Evolutionary conservation across 176 grass and related monocot species (phyloP), one percentile per base, ranked within the genome.

Genomic region (Avena eriantha): DNA sequence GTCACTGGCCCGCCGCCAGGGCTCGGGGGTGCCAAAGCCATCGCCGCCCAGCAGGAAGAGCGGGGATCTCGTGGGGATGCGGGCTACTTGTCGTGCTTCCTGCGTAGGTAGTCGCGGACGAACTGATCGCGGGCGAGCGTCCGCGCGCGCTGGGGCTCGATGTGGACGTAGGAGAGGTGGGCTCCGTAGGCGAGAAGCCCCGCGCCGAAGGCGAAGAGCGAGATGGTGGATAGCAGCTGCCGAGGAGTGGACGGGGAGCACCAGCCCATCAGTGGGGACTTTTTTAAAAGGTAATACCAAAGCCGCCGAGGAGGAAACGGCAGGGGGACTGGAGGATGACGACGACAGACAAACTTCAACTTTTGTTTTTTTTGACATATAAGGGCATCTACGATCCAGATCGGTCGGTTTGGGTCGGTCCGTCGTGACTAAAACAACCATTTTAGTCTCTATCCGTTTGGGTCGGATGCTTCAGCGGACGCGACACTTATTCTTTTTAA

Each of bases 101-200:
- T 91, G 57, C 82, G 88, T 50, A 87, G 75, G 55, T 93, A 86
- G 34, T 98, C 91, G 55, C 91, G 87, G 72, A 93, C 82, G 74
- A 92, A 92, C 58, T 93, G 81, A 68, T 98, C 95, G 73, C 95
- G 93, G 43, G 95, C 90, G 81, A 93, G 91, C 34, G 90, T 87
- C 67, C 95, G 91, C 19, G 91, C 88, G 48, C 91, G 87, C 85
- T 92, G 91, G 79, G 48, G 89, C 39, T 77, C 83, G 91, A 98
- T 59, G 91, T 81, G 73, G 87, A 66, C 80, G 76, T 88, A 86
- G 82, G 87, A 98, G 75, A 98, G 83, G 81, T 92, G 93, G 22
- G 83, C 86, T 22, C 91, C 95, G 79, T 90, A 79, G 46, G 73
- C 10, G 26, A 93, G 73, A 15, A 93, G 55, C 3, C 77, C 87